Evolutionary conservation across 768 basidiomycete species (phyloP).

Genomic region (Phanerochaete sordida): DNA sequence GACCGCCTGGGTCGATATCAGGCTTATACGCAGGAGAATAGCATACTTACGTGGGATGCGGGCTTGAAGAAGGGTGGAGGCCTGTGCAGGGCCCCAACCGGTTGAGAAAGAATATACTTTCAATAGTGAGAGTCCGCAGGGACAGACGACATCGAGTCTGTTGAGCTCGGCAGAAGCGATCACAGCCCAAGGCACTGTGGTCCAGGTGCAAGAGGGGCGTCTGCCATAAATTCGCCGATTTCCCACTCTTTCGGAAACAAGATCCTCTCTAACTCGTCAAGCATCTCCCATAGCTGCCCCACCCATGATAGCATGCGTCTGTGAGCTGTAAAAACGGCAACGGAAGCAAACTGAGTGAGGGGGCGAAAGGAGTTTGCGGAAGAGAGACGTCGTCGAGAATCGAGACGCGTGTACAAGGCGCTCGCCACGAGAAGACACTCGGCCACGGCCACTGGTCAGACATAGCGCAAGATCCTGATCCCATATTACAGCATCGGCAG

Average conservation of each 20-base stretch:
- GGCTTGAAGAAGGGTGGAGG: background rate
- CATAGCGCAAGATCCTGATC: background rate
- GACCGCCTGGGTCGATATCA: slow-evolving; percentile 7
- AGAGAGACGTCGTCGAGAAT: slow-evolving; percentile 5
- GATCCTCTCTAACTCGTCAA: slow-evolving; percentile 4
- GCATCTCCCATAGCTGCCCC: slow-evolving; percentile 1
- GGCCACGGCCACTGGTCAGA: background rate
- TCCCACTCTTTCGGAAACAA: slow-evolving; percentile 1
- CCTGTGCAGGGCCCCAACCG: background rate
- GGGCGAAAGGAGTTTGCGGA: slow-evolving; percentile 7
- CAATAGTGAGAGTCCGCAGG: background rate
- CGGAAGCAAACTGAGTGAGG: background rate
- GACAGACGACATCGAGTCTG: slow-evolving; percentile 7
- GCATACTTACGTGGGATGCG: slow-evolving; percentile 8
- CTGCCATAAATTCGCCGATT: slow-evolving; percentile 5
- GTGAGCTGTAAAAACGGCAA: background rate
- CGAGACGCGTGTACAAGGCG: slow-evolving; percentile 9
- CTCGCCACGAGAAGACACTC: background rate
- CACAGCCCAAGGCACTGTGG: slow-evolving; percentile 13
- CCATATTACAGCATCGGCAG: background rate
- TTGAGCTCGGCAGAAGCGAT: slow-evolving; percentile 10
- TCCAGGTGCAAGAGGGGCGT: slow-evolving; percentile 14
- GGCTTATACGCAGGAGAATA: background rate
- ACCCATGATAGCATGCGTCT: background rate
- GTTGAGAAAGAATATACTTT: slow-evolving; percentile 3